Evolutionary conservation across 352 stramenopile species (phyloP), one percentile per base, ranked within the genome.

Genomic region (Plasmopara halstedii): DNA sequence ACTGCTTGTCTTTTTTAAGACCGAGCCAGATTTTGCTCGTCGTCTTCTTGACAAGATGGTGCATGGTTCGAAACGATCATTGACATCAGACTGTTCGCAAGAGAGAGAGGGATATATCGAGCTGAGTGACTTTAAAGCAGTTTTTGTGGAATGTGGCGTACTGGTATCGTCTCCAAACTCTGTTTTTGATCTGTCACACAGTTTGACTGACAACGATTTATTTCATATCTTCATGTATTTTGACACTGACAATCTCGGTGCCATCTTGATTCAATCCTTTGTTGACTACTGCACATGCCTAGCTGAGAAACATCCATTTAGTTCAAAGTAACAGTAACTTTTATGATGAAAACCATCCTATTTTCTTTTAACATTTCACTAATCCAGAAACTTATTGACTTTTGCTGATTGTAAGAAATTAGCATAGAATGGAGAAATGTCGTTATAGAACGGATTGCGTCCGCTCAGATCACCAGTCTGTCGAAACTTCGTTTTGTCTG

Each of bases 201-300:
- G 50, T 19, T 32, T 82, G 18, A 61, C 49, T 1, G 68, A 86
- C 31, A 64, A 64, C 20, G 78, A 89, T 23, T 61, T 65, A 25
- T 83, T 87, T 52, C 75, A 87, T 46, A 68, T 73, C 11, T 89
- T 89, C 64, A 89, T 89, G 78, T 61, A 79, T 51, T 87, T 87
- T 44, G 78, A 89, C 42, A 19, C 57, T 4, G 59, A 83, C 38
- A 81, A 74, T 51, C 69, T 88, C 14, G 77, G 74, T 2, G 70
- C 68, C 9, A 79, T 88, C n/a, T 38, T 44, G 6, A 19, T 83
- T n/a, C 25, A 40, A 9, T 25, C 48, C 3, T 64, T 86, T 17
- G 10, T 73, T 4, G 42, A 69, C 17, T 84, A 74, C 35, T 83
- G 57, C 32, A 26, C 46, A 13, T 58, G 46, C 47, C 26, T 52